These are phyloP conservation scores for Halteria grandinella DNA, from an alignment of 73 alveolate genomes.

Conservation along the genomic window DNA sequence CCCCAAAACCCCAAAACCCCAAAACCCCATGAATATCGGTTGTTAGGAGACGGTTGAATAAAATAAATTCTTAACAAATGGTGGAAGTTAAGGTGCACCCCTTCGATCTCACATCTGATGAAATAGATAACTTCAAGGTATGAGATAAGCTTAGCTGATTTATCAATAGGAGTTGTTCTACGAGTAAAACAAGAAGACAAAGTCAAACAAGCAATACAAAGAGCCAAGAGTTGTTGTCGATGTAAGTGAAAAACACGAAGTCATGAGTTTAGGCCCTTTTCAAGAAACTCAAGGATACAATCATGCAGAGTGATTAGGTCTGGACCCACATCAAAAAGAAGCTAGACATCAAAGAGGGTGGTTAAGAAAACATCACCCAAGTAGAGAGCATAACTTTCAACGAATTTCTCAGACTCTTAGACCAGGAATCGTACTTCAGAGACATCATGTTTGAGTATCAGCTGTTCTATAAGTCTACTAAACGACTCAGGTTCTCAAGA, in stretches of 20 bases:
- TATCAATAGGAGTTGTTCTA: slow-evolving; percentile 8
- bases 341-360: slow-evolving; percentile 15
- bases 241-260: background rate
- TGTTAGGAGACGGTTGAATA: too few relatives aligned
- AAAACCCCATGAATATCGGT: too few relatives aligned
- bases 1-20: too few relatives aligned
- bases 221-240: slow-evolving; percentile 16
- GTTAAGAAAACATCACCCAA: too few relatives aligned
- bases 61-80: too few relatives aligned
- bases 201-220: slow-evolving; percentile 9
- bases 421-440: slow-evolving; percentile 35
- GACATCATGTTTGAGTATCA: slow-evolving; percentile 23
- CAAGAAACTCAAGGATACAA: background rate
- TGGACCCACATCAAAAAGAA: slow-evolving; percentile 17
- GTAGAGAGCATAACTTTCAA: slow-evolving; percentile 14
- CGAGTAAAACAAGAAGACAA: background rate
- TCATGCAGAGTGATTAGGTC: slow-evolving; percentile 10
- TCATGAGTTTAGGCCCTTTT: slow-evolving; percentile 11
- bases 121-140: slow-evolving; percentile 7
- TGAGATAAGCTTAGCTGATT: background rate
- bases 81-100: slow-evolving; percentile 27
- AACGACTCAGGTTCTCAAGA: background rate
- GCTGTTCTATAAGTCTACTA: slow-evolving; percentile 5
- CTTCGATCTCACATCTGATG: slow-evolving; percentile 18
- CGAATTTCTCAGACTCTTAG: slow-evolving; percentile 23